Evolutionary conservation across 2,329 filamentous ascomycete species (phyloP).

Genomic region (Fusarium sp.): DNA sequence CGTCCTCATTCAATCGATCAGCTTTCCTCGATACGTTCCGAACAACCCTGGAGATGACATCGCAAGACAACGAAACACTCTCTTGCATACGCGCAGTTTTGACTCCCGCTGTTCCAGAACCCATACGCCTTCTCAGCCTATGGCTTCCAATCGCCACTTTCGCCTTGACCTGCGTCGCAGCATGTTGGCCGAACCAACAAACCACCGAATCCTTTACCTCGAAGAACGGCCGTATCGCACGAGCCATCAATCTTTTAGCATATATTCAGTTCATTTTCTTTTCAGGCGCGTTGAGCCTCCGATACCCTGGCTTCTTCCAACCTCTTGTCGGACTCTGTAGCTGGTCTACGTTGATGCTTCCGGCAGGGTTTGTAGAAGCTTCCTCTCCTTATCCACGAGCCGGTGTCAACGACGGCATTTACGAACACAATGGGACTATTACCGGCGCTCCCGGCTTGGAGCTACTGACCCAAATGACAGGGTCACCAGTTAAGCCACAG

Average conservation of each 20-base stretch:
- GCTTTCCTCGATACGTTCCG: constrained; percentile 20
- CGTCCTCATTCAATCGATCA: constrained; percentile 8
- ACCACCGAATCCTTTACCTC: too few relatives aligned
- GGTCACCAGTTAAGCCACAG: constrained; percentile 70
- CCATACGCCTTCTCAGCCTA: constrained; percentile 15
- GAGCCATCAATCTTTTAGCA: constrained; percentile 69
- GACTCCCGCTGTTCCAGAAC: constrained; percentile 2
- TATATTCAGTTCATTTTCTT: constrained; percentile 82
- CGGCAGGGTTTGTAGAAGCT: constrained; percentile 42
- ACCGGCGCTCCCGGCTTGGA: constrained; percentile 67
- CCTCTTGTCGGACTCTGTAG: constrained; percentile 74
- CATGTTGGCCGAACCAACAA: constrained; percentile 8
- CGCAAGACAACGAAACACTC: not conserved
- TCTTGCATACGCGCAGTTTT: constrained; percentile 1
- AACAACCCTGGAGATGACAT: constrained; percentile 7
- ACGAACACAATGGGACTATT: constrained; percentile 74
- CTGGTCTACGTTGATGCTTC: constrained; percentile 77
- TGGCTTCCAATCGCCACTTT: constrained; percentile 27
- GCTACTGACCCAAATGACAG: constrained; percentile 74
- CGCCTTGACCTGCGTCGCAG: not conserved
- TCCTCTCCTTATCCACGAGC: constrained; percentile 41
- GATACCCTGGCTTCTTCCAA: constrained; percentile 80
- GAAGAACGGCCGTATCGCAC: not conserved
- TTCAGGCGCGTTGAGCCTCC: constrained; percentile 74
- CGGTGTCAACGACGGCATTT: constrained; percentile 66